Evolutionary conservation across 805 yeast genomes (phyloP).

Genomic region (Starmerella vaccinii): DNA sequence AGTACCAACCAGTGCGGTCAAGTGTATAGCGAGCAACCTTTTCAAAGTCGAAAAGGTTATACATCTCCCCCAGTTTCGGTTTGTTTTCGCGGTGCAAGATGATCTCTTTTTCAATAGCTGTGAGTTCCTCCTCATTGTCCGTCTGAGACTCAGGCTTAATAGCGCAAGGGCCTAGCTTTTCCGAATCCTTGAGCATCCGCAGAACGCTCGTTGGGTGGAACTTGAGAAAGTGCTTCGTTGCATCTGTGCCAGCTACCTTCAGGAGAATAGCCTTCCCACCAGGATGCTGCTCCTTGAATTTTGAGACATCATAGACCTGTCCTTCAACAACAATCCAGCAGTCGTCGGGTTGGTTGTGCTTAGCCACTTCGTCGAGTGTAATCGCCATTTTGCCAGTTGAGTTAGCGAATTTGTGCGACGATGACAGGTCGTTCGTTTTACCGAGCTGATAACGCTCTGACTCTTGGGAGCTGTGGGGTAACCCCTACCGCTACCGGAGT

Average conservation of each 20-base stretch:
- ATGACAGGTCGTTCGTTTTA: not conserved
- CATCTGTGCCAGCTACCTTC: conserved; percentile 61
- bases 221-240: conserved; percentile 75
- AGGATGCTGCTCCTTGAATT: conserved; percentile 48
- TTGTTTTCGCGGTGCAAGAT: conserved; percentile 36
- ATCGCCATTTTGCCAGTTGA: conserved; percentile 4
- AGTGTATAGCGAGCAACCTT: conserved; percentile 69
- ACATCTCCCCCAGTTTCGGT: conserved; percentile 62
- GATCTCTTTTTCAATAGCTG: conserved; percentile 16
- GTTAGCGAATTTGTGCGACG: not conserved
- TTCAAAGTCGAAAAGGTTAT: conserved; percentile 80
- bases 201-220: conserved; percentile 85
- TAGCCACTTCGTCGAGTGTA: conserved; percentile 32
- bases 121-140: conserved; percentile 1
- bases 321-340: conserved; percentile 82
- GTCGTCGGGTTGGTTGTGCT: conserved; percentile 49
- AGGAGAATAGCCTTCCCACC: conserved; percentile 49
- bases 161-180: conserved; percentile 49
- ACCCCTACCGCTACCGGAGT: conserved; percentile 4
- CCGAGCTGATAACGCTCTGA: not conserved
- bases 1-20: conserved; percentile 80
- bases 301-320: conserved; percentile 67
- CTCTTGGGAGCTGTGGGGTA: conserved; percentile 7
- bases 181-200: conserved; percentile 46
- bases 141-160: conserved; percentile 8